phyloP scores from a whole-genome alignment of 208 protist species.

The Leishmania aethiopica region DNA sequence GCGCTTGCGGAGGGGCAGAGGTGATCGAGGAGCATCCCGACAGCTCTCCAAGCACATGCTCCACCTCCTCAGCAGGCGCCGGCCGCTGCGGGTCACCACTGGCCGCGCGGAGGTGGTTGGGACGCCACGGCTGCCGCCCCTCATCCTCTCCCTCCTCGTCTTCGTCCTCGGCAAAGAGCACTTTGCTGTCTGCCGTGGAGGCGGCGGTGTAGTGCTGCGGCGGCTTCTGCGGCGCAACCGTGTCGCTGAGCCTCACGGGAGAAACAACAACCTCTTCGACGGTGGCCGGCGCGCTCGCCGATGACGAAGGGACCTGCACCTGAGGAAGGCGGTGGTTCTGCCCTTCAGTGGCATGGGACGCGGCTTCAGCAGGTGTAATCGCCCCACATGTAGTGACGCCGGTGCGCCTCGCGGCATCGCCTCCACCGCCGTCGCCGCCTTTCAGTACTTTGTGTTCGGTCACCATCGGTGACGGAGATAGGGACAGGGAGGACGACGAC shows the following conservation, averaged over 20 bases:
- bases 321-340: neutral
- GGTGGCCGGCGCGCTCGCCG: neutral
- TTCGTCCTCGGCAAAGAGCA: conserved; percentile 23
- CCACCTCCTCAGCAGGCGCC: conserved; percentile 1
- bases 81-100: neutral
- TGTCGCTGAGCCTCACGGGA: conserved; percentile 1
- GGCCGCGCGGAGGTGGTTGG: neutral
- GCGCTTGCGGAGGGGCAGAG: conserved; percentile 4
- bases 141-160: conserved; percentile 10
- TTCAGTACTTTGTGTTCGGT: conserved; percentile 12
- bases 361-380: neutral
- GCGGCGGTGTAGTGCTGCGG: neutral
- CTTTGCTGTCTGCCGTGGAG: conserved; percentile 23
- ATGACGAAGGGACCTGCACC: neutral
- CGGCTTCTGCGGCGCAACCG: neutral
- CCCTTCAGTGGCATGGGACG: neutral
- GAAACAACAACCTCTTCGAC: neutral
- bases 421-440: neutral
- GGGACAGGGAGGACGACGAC: conserved; percentile 3
- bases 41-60: conserved; percentile 20
- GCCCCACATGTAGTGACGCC: neutral
- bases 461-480: conserved; percentile 14
- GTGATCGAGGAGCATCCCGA: conserved; percentile 10
- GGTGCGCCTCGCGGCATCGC: neutral
- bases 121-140: neutral